These are phyloP conservation scores for Lecanicillium sp. DNA, from an alignment of 2,329 filamentous ascomycete species.

Conservation along the genomic window DNA sequence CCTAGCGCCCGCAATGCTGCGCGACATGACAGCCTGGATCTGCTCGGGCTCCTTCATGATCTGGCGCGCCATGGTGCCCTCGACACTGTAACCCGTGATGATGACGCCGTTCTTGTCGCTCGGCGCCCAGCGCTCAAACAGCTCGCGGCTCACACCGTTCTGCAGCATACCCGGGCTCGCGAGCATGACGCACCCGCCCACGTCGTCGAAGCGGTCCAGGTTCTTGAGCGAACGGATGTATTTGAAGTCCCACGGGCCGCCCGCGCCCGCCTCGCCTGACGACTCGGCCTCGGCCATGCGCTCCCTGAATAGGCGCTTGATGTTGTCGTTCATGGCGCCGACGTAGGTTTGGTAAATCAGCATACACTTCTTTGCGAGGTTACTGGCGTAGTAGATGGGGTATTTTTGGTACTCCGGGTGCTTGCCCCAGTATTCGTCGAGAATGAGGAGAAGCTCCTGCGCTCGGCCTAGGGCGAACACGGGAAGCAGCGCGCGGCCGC, in stretches of 20 bases:
- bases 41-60: constrained; percentile 92
- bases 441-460: constrained; percentile 86
- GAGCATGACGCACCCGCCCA: constrained; percentile 94
- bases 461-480: constrained; percentile 92
- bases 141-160: constrained; percentile 86
- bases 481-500: constrained; percentile 86
- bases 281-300: constrained; percentile 87
- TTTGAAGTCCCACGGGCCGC: constrained; percentile 93
- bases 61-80: constrained; percentile 96
- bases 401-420: constrained; percentile 83
- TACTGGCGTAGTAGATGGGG: constrained; percentile 96
- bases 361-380: constrained; percentile 95
- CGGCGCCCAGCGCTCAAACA: constrained; percentile 92
- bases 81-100: constrained; percentile 96
- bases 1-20: constrained; percentile 58
- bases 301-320: constrained; percentile 89
- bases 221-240: constrained; percentile 89
- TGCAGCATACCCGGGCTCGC: constrained; percentile 98
- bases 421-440: constrained; percentile 94
- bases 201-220: constrained; percentile 91
- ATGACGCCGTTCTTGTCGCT: constrained; percentile 97
- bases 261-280: constrained; percentile 68
- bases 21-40: constrained; percentile 89
- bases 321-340: constrained; percentile 98
- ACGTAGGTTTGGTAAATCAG: constrained; percentile 98